Evolutionary conservation across 169 alveolate species (phyloP), one percentile per base, ranked within the genome.

Genomic region (Theileria parva): DNA sequence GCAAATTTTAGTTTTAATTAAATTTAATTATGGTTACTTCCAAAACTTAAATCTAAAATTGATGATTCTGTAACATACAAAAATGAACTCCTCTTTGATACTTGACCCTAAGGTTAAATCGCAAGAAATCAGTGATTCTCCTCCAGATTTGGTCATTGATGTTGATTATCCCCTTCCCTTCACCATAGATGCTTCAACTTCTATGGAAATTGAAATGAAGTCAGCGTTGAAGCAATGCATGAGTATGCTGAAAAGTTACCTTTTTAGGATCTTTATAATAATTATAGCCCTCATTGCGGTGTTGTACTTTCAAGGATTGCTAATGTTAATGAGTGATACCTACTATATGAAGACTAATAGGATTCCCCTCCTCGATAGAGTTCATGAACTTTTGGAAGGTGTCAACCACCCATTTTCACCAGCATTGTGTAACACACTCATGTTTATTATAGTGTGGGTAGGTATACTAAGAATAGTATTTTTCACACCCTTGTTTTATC

Each of bases 301-400:
- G 2, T 15, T 86, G 44, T 61, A 28, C 44, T 50, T 86, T 27
- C 92, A 86, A 30, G 87, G 89, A 17, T 64, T 61, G 32, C 67
- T 76, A 51, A 77, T 68, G 67, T 73, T 80, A 30, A 34, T 50
- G 64, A 79, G 77, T 44, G 92, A 81, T 23, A 61, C 44, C 0
- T 23, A 86, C 51, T 72, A 86, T 61, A 71, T 72, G 11, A 77
- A 55, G 25, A 85, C 79, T 27, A 81, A 74, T 68, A 65, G 75
- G 9, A 32, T 68, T 13, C 89, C 89, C 15, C 69, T 90, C 19
- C 73, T 68, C 57, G 94, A 90, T 70, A 78, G 89, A 25, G 2
- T 90, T 15, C 94, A 90, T 63, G 92, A 72, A 50, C 25, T 77
- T 44, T 72, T 79, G 68, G 61, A 57, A 61, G 74, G 15, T 23